Evolutionary conservation across 768 basidiomycete genomes (phyloP).

Genomic region (Boletus insuetus): DNA sequence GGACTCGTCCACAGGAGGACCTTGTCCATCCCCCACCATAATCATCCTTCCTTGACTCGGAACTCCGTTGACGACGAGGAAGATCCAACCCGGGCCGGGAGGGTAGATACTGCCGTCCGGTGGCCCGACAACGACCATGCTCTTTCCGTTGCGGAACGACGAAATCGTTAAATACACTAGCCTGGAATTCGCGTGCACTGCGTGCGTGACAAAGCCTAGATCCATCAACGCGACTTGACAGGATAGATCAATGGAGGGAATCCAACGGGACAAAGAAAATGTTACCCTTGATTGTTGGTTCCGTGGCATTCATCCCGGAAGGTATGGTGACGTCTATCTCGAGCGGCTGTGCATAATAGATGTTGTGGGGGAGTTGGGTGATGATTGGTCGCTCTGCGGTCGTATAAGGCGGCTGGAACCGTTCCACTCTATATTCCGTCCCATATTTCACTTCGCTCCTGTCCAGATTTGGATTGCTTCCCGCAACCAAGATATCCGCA

Average conservation of each 20-base stretch:
- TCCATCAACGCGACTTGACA: slow-evolving; percentile 71
- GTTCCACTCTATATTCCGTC: slow-evolving; percentile 88
- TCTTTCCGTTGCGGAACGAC: slow-evolving; percentile 39
- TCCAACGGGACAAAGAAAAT: neutral
- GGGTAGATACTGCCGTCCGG: slow-evolving; percentile 66
- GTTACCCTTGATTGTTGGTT: slow-evolving; percentile 51
- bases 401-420: slow-evolving; percentile 84
- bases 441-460: slow-evolving; percentile 68
- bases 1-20: slow-evolving; percentile 54
- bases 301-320: slow-evolving; percentile 32
- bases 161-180: slow-evolving; percentile 60
- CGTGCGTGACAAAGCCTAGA: slow-evolving; percentile 77
- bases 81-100: slow-evolving; percentile 79
- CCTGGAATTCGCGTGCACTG: slow-evolving; percentile 73
- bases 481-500: slow-evolving; percentile 74
- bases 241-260: slow-evolving; percentile 5
- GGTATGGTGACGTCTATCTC: slow-evolving; percentile 44
- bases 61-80: slow-evolving; percentile 60
- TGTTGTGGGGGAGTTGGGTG: slow-evolving; percentile 27
- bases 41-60: slow-evolving; percentile 62
- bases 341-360: slow-evolving; percentile 47
- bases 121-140: slow-evolving; percentile 60
- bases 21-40: slow-evolving; percentile 65
- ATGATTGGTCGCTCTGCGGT: slow-evolving; percentile 54
- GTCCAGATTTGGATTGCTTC: slow-evolving; percentile 83